Base-by-base conservation (phyloP, 2,329 filamentous ascomycete genomes). In the Pseudofabraea citricarpa region DNA sequence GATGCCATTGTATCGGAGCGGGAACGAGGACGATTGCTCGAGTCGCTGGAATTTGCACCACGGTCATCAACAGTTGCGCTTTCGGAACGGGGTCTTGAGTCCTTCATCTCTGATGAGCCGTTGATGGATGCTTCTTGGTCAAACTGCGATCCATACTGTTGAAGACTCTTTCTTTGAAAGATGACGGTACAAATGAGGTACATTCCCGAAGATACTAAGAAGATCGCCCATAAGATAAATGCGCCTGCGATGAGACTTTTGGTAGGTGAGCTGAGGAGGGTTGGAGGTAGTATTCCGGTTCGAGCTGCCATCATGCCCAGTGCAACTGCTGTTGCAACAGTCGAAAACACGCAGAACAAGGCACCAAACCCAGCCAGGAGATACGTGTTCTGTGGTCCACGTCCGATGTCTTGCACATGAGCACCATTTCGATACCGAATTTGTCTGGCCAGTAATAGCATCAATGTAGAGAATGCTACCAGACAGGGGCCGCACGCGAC, bases 1-100 rank as follows among this genome's bases (percentile, higher is more conserved):
- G 73, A 76, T 49, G 61, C 67, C 52, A 72, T 62, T 2, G 70
- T 68, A 55, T 74, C 63, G 29, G 71, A 57, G 44, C 67, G 56
- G 42, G 75, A 69, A 52, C 66, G 57, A 50, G 72, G 64, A 51
- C 64, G 61, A 35, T 68, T 69, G 2, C 74, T 73, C 4, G 52
- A 58, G 13, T 56, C 56, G 24, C 52, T 43, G 1, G 56, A 57
- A 23, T 40, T 36, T 13, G 45, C 41, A 32, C 44, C 48, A 27
- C 40, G 46, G 38, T 51, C 36, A 4, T 45, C 51, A 37, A 39
- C 38, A 29, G 29, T 48, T 23, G 29, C 47, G 36, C 39, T 54
- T 15, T 47, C 44, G 24, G 41, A 29, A 46, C 43, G 40, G 35
- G 45, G 41, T 44, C 48, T 46, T 4, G 43, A 29, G 36, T 54